Base-by-base conservation (phyloP, 495 filamentous ascomycete species). In the Aspergillus haitiensis region DNA sequence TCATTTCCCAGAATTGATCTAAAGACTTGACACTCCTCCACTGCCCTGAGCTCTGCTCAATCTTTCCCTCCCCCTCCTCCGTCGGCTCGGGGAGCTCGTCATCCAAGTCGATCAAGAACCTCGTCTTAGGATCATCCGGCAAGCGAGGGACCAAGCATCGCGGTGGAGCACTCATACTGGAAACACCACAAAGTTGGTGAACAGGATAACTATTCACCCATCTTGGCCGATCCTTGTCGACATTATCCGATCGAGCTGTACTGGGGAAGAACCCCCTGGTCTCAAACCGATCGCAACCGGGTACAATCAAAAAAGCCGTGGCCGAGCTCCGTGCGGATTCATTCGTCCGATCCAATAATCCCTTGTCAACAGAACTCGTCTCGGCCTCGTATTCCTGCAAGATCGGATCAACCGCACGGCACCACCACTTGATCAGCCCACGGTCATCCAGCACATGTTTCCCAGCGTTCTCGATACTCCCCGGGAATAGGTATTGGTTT, bases 1-100 rank as follows among this genome's bases (percentile, higher is more conserved):
- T 98, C 84, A 94, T 87, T 56, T 99, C 94, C 94, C 94, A 99
- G 72, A 99, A 99, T 63, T 93, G 87, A 34, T 93, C 91, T 34
- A 98, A 71, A 0, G 87, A 88, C 63, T 77, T 84, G 15, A 97
- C 87, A 63, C 87, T 92, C 64, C 83, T 87, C 94, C 94, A 99
- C 52, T 83, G 76, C 0, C 88, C 91, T 12, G 80, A 48, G 39
- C 58, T 64, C 52, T 75, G 65, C 37, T 77, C 21, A 27, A 27
- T 3, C 76, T 16, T 74, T 66, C n/a, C 64, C 55, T 8, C 65
- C 59, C 16, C 69, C 62, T 6, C 21, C 21, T 73, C 67, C 1
- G 40, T 52, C 13, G 47, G 21, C 32, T 78, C 81, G 0, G 85
- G 77, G 16, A 89, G 77, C 63, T 93, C 88, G 56, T 91, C 89